Percentiles rank a stretch among this genome's conserved stretches.
Conservation (phyloP, 192 early-diverging fungal species). For the Bifiguratus adelaidae region DNA sequence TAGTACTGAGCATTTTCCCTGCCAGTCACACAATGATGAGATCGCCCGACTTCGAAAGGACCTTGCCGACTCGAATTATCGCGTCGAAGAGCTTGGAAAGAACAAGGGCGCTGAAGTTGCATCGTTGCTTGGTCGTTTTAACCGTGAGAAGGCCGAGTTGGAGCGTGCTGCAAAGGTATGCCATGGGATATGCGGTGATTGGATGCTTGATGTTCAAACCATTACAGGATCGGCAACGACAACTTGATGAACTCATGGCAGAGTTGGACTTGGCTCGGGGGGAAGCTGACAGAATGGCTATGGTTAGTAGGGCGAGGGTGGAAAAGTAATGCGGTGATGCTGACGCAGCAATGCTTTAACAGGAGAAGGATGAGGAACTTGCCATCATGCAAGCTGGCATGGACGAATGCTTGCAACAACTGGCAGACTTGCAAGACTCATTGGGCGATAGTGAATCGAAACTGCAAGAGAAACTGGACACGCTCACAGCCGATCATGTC, state of each 20-base stretch:
- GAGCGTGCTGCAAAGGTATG: constrained; percentile 45
- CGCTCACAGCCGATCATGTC: constrained; percentile 48
- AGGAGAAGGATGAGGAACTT: constrained; percentile 72
- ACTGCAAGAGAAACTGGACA: constrained; percentile 52
- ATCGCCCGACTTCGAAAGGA: constrained; percentile 69
- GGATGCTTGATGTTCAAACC: background rate
- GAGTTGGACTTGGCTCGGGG: constrained; percentile 20
- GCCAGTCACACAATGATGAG: constrained; percentile 71
- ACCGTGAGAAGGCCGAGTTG: constrained; percentile 72
- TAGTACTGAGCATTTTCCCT: background rate
- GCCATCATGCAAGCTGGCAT: constrained; percentile 67
- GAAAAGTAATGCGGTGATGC: background rate
- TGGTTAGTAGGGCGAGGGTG: background rate
- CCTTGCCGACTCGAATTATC: constrained; percentile 64
- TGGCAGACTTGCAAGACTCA: constrained; percentile 63
- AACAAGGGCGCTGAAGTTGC: constrained; percentile 79
- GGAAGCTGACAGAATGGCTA: constrained; percentile 22
- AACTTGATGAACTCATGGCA: constrained; percentile 27
- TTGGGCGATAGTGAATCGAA: constrained; percentile 30
- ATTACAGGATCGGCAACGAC: constrained; percentile 21
- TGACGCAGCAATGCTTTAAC: background rate
- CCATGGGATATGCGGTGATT: background rate
- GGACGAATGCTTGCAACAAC: constrained; percentile 66
- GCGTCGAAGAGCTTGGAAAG: constrained; percentile 65
- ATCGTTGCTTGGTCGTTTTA: constrained; percentile 69